phyloP scores from a whole-genome alignment of 1,284 basidiomycete species.

The Leccinum pseudoinsigne region DNA sequence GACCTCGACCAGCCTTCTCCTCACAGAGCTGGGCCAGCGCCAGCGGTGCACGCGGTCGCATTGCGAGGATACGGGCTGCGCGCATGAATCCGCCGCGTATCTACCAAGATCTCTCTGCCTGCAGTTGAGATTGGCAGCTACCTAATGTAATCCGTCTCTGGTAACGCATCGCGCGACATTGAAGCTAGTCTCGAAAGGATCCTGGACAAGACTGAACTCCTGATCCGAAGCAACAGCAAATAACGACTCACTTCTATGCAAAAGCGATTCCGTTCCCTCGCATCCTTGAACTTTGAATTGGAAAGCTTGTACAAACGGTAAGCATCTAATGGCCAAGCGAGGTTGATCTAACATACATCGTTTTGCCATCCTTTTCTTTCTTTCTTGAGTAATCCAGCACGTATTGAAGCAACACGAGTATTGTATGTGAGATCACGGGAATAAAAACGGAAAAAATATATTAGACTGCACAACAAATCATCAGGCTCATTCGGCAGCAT shows the following conservation, averaged over 20 bases:
- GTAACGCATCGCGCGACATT: conserved; percentile 98
- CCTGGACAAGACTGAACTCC: conserved; percentile 47
- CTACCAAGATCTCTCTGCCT: conserved; percentile 39
- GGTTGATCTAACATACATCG: conserved; percentile 57
- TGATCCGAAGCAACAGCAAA: conserved; percentile 8
- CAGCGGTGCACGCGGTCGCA: conserved; percentile 76
- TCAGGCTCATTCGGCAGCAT: conserved; percentile 15
- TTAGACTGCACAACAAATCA: conserved; percentile 54
- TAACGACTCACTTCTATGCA: conserved; percentile 79
- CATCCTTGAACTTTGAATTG: conserved; percentile 62
- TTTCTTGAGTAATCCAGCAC: conserved; percentile 88
- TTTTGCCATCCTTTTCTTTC: conserved; percentile 92
- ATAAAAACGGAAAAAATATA: conserved; percentile 98
- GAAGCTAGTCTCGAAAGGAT: conserved; percentile 94
- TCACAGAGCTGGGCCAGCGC: conserved; percentile 79
- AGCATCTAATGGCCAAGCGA: neutral
- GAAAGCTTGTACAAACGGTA: conserved; percentile 36
- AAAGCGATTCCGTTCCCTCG: conserved; percentile 86
- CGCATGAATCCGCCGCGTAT: conserved; percentile 99
- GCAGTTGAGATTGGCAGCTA: conserved; percentile 29
- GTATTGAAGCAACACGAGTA: conserved; percentile 88
- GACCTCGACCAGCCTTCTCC: conserved; percentile 56
- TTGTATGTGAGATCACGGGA: conserved; percentile 93
- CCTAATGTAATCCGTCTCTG: conserved; percentile 93
- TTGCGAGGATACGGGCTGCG: conserved; percentile 80